Base-by-base conservation (phyloP, 2,329 filamentous ascomycete species). In the Aspergillus costaricaensis region DNA sequence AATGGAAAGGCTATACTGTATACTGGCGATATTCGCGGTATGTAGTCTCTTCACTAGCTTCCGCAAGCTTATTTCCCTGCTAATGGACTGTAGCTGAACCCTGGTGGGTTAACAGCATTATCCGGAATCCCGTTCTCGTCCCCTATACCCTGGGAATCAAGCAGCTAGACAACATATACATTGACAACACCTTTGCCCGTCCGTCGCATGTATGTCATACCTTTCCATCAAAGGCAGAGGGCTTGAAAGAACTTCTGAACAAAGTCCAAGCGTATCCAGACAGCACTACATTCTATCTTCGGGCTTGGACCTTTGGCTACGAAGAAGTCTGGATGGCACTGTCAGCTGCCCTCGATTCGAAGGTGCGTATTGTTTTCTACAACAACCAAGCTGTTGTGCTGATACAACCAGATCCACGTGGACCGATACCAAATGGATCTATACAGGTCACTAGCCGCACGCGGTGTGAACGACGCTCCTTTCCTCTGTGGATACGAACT, bases 291-390 rank as follows among this genome's bases (percentile, higher is more conserved):
- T 97, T 96, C 69, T 90, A 96, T 73, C 83, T 98, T 49, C 86
- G 92, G 59, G 86, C 92, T 0, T 96, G 93, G 92, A 97, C 94
- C 0, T 95, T 95, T 71, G 91, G 91, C 0, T 96, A 97, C 64
- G 93, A 98, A 72, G 90, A 96, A 55, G 92, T 96, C 0, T 97
- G 92, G 92, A 80, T 92, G 60, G 89, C 91, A 0, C 77, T 98
- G 0, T 88, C 92, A 0, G 84, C 87, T 21, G 85, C 87, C 10
- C 79, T 97, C 0, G 77, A 85, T 5, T 88, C 88, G 3, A 83
- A 82, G 70, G 88, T 88, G 75, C 59, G 70, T 58, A 6, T 1
- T 23, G 27, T 27, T 30, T 12, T 30, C 21, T 14, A 39, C 14
- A 27, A 53, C 30, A 44, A 12, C 5, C 44, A 30, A 5, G 7